Evolutionary conservation across 2,329 filamentous ascomycete genomes (phyloP), one percentile per base, ranked within the genome.

Genomic region (Setomelanomma holmii): DNA sequence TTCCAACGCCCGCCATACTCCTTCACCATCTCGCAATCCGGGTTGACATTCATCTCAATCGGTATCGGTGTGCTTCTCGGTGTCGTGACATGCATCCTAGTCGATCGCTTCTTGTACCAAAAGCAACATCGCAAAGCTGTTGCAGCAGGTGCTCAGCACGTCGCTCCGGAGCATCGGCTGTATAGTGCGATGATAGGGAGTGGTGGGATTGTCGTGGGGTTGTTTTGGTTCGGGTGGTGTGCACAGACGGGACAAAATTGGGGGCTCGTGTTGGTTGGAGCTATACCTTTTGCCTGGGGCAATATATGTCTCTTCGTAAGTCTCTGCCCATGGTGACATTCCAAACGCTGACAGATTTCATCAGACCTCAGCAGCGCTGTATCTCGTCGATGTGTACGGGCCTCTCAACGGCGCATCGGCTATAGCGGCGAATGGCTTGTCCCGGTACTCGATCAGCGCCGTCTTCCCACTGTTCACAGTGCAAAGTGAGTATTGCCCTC

Each of bases 191-290:
- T 87, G 81, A 69, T 85, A 7, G 84, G 84, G 1, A 82, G 82
- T 52, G 38, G 84, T 12, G 79, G 80, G 0, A 67, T 86, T 5
- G 82, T 83, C 0, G 45, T 82, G 0, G 79, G 79, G 0, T 64
- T 87, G 8, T 86, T 86, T 61, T 85, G 84, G 83, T 85, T 85
- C 57, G 83, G 79, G 0, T 87, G 85, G 85, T 80, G 81, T 1
- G 80, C 82, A 0, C 68, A 75, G 4, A 51, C 58, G 1, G 74
- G 73, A 5, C 64, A 1, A 77, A 78, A 3, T 86, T 83, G 82
- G 79, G 77, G 0, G 78, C 78, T 19, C 79, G 82, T 0, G 27
- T 76, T 80, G 0, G 67, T 81, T 0, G 80, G 82, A 4, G 81
- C 84, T 6, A 73, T 85, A 2, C 75, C 81, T 0, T 87, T 87